Evolutionary conservation across 495 filamentous ascomycete genomes (phyloP), one percentile per base, ranked within the genome.

Genomic region (Usnea hakonensis): DNA sequence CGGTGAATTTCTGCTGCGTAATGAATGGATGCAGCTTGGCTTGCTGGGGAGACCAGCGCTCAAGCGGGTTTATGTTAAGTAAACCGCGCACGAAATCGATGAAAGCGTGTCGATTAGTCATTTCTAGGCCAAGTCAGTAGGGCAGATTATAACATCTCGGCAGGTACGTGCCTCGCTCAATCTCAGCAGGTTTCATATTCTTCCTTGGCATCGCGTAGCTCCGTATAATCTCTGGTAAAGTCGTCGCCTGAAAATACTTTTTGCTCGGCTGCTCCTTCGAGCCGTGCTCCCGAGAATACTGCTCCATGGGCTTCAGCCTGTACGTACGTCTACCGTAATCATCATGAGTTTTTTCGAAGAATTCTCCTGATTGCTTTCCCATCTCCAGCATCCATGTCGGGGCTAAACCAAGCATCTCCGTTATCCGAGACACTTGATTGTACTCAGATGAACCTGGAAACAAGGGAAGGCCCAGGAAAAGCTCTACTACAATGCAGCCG

Each of bases 321-420:
- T 96, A 97, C 19, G 85, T 90, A 67, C 90, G 86, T 62, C 95
- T 81, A 26, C 92, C 92, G 70, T 88, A 99, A 64, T 90, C 87
- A 67, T 99, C 95, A 67, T 93, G 89, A 19, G 83, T 82, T 76
- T 96, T 97, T 72, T 99, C 92, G 71, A 96, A 99, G 72, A 97
- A 99, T 69, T 97, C 93, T 30, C 90, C 90, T 3, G 91, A 88
- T 71, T 99, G 95, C 74, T 97, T 99, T 65, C 95, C 95, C 84
- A 96, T 94, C 72, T 99, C 95, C 54, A 99, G 80, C 95, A 99
- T 99, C 95, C 95, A 99, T 61, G 89, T 93, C 40, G 92, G 95
- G 6, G 95, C 91, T 58, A 96, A 83, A 16, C 93, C 94, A 30
- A 99, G 84, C 95, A 99, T 99, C 75, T 99, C 95, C 35, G 95